phyloP scores from a whole-genome alignment of 2,329 filamentous ascomycete genomes.

The Aspergillus sp. region DNA sequence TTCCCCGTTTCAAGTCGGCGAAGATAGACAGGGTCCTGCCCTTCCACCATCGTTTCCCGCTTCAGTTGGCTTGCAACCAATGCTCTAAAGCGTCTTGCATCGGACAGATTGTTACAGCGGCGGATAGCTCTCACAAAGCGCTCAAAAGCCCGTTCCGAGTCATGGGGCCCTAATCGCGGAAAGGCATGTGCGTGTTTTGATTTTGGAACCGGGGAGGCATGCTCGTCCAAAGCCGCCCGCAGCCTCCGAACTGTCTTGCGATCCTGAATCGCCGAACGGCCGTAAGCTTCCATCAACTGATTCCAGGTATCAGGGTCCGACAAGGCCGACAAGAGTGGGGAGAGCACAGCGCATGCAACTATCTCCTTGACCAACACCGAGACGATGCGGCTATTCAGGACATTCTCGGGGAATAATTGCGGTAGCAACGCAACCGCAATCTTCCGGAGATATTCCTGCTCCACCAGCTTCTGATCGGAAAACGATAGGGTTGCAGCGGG shows the following conservation, averaged over 20 bases:
- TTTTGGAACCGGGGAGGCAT: conserved; percentile 78
- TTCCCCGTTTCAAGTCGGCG: conserved; percentile 90
- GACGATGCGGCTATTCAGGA: conserved; percentile 78
- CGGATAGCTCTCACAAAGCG: conserved; percentile 87
- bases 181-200: conserved; percentile 65
- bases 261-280: conserved; percentile 85
- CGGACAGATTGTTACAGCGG: conserved; percentile 85
- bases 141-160: conserved; percentile 91
- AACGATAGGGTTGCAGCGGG: conserved; percentile 79
- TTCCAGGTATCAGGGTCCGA: conserved; percentile 97
- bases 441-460: conserved; percentile 84
- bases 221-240: conserved; percentile 86
- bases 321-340: conserved; percentile 74
- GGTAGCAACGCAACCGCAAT: conserved; percentile 72
- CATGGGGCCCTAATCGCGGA: conserved; percentile 74
- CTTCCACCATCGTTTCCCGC: conserved; percentile 73
- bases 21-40: conserved; percentile 81
- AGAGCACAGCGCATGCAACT: conserved; percentile 86
- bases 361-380: conserved; percentile 82
- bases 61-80: conserved; percentile 91
- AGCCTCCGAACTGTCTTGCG: conserved; percentile 91
- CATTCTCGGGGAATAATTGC: conserved; percentile 67
- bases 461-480: conserved; percentile 77
- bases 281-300: conserved; percentile 86
- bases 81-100: conserved; percentile 87